Evolutionary conservation across 176 grass and related monocot species (phyloP), one percentile per base, ranked within the genome.

Genomic region (Tillandsia fasciculata): DNA sequence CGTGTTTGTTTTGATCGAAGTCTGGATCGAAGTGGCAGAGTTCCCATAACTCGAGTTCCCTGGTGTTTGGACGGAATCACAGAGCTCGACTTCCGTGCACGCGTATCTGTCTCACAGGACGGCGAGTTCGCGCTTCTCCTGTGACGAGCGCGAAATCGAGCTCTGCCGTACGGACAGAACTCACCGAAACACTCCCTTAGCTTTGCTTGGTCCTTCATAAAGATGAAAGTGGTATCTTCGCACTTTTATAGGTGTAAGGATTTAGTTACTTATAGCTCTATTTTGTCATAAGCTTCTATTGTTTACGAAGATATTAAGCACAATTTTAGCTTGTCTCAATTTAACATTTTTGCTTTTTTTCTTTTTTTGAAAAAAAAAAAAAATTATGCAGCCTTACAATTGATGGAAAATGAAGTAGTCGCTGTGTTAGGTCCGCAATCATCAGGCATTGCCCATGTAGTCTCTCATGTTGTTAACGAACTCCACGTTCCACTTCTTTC

Each of bases 341-440:
- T 73, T 83, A 64, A 87, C 71, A 49, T 26, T 12, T 7, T 24
- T 75, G 61, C 9, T 23, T 42, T 42, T 42, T 42, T 42, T 42
- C 8, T 42, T 3, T 42, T 42, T 42, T 42, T 42, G 5, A n/a
- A 20, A 20, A 20, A 20, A 20, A 20, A 20, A 20, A 20, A 6
- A 42, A 49, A 22, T 48, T 79, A 22, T 85, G 61, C 88, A 91
- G 88, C 84, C 49, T 80, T 91, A 67, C 84, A 84, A 79, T 81
- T 91, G 75, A 73, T 91, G 1, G 81, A 82, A 47, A 87, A 84
- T 72, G 79, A 84, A 23, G 72, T 87, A 18, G 52, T 84, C 7
- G 63, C 79, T 14, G 71, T 91, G 49, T 64, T 91, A 85, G 88
- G 88, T 65, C 88, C 88, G 67, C 88, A 91, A 64, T 91, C 88